phyloP scores from a whole-genome alignment of 2,329 filamentous ascomycete genomes.

The Paecilomyces sp. region DNA sequence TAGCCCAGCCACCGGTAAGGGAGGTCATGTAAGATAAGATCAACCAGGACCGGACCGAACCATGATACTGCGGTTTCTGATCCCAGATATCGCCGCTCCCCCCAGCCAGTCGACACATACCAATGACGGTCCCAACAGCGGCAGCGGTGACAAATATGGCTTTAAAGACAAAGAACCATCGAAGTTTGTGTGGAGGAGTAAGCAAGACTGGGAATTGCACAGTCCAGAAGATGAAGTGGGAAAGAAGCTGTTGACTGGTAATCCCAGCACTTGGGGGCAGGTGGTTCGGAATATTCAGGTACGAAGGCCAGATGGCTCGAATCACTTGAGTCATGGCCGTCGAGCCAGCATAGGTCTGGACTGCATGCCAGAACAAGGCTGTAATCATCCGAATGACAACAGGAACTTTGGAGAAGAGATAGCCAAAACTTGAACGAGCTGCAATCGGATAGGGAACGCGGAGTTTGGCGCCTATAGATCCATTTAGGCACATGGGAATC shows the following conservation, averaged over 20 bases:
- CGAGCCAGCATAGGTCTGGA: conserved; percentile 25
- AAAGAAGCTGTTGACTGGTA: conserved; percentile 32
- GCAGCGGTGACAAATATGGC: conserved; percentile 42
- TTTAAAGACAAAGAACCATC: conserved; percentile 20
- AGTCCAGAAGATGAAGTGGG: conserved; percentile 33
- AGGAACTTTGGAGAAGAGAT: conserved; percentile 21
- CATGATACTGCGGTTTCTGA: conserved; percentile 36
- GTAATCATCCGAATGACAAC: conserved; percentile 28
- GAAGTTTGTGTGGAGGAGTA: conserved; percentile 27
- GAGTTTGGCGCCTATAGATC: conserved; percentile 16
- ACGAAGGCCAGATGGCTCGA: conserved; percentile 38
- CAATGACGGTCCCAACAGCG: conserved; percentile 52
- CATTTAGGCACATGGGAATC: conserved; percentile 8
- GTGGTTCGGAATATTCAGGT: conserved; percentile 39
- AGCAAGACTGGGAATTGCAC: conserved; percentile 30
- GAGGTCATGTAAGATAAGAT: conserved; percentile 10
- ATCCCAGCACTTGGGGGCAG: conserved; percentile 33
- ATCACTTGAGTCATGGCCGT: conserved; percentile 24
- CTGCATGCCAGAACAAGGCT: conserved; percentile 34
- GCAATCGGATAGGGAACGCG: conserved; percentile 24
- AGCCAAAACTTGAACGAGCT: conserved; percentile 26
- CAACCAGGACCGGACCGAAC: conserved; percentile 41
- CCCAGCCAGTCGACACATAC: conserved; percentile 48
- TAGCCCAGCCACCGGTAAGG: conserved; percentile 9
- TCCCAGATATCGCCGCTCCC: conserved; percentile 39